These are phyloP conservation scores for Brassica rapa DNA, from an alignment of 345 rosid genomes.

Conservation along the genomic window DNA sequence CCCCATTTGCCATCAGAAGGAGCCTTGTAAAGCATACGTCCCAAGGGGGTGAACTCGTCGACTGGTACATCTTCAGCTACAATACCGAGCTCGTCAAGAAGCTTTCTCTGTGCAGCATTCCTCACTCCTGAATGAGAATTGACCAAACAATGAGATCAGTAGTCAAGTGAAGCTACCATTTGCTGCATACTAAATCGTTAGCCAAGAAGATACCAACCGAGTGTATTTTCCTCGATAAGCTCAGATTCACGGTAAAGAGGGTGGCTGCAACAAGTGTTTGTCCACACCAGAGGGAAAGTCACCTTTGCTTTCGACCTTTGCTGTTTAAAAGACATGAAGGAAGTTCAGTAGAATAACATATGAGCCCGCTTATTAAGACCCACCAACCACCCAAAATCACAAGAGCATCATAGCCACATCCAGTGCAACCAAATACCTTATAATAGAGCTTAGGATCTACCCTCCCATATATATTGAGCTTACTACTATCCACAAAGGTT, in stretches of 20 bases:
- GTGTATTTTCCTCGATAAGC: constrained; percentile 71
- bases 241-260: constrained; percentile 91
- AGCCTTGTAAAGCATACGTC: constrained; percentile 91
- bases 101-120: constrained; percentile 99
- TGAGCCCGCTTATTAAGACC: neutral
- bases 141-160: constrained; percentile 4
- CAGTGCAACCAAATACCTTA: neutral
- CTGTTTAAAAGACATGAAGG: constrained; percentile 40
- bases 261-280: constrained; percentile 99
- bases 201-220: constrained; percentile 49
- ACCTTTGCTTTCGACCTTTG: constrained; percentile 97
- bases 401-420: neutral
- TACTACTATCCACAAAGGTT: no score
- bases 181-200: neutral
- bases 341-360: neutral
- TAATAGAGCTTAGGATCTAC: constrained; percentile 1
- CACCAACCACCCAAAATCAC: neutral
- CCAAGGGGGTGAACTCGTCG: constrained; percentile 70
- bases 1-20: constrained; percentile 99
- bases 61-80: constrained; percentile 86
- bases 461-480: neutral
- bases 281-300: constrained; percentile 99
- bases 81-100: constrained; percentile 94
- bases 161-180: neutral
- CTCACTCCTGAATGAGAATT: constrained; percentile 66